Conservation (phyloP, 805 yeast species). For the Ogataea allantospora region DNA sequence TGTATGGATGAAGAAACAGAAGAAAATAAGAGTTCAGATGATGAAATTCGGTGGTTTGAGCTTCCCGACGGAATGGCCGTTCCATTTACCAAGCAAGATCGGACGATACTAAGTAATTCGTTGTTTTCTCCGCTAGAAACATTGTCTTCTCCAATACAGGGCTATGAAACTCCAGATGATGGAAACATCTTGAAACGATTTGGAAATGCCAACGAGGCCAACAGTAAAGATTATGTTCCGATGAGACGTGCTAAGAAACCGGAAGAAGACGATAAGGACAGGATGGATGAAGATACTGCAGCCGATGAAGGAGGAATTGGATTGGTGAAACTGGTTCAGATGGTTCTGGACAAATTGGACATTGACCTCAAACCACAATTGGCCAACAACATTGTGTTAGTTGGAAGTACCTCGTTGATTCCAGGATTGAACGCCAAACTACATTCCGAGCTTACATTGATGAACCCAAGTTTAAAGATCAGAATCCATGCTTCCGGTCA, state of each 20-base stretch:
- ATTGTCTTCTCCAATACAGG: constrained; percentile 29
- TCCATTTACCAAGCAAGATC: constrained; percentile 51
- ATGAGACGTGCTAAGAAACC: constrained; percentile 54
- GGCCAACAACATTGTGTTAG: constrained; percentile 84
- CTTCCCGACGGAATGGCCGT: constrained; percentile 73
- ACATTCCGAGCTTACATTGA: constrained; percentile 62
- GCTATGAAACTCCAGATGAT: constrained; percentile 41
- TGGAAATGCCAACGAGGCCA: constrained; percentile 29
- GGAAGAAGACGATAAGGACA: constrained; percentile 32
- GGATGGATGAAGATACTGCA: constrained; percentile 33
- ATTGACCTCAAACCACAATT: constrained; percentile 80
- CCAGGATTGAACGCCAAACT: constrained; percentile 82
- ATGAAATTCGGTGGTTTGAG: constrained; percentile 55
- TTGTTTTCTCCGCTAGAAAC: constrained; percentile 58
- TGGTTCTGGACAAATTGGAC: constrained; percentile 59
- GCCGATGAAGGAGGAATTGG: constrained; percentile 30
- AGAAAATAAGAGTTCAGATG: constrained; percentile 25
- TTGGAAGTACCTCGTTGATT: constrained; percentile 78
- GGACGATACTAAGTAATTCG: constrained; percentile 68
- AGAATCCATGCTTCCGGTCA: constrained; percentile 82
- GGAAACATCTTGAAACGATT: constrained; percentile 47
- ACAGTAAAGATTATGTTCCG: constrained; percentile 69
- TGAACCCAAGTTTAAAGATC: constrained; percentile 82
- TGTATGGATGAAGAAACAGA: constrained; percentile 34
- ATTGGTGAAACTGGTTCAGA: constrained; percentile 58